These are phyloP conservation scores for Flaveria trinervia DNA, from an alignment of 129 eudicot species.

Conservation along the genomic window DNA sequence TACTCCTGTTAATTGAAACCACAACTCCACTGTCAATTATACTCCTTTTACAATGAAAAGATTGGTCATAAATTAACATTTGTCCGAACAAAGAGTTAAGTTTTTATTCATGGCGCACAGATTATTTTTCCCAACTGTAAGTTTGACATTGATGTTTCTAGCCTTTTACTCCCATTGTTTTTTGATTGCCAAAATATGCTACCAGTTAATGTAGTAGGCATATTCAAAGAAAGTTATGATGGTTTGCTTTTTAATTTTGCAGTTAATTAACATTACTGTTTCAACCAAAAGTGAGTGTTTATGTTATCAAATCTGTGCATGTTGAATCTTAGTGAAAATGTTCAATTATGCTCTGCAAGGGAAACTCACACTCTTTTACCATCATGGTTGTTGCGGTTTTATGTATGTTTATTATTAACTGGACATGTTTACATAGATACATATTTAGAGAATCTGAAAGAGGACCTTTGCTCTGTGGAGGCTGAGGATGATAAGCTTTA, in stretches of 20 bases:
- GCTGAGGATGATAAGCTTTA: conserved; percentile 45
- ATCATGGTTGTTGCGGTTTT: neutral
- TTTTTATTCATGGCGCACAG: too few species aligned
- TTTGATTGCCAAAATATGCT: neutral
- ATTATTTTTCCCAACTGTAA: neutral
- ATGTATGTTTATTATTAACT: conserved; percentile 6
- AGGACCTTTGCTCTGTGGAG: conserved; percentile 47
- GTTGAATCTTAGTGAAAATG: neutral
- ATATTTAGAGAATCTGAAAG: conserved; percentile 46
- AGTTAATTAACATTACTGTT: too few species aligned
- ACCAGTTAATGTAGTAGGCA: too few species aligned
- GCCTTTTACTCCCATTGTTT: neutral
- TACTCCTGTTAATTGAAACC: neutral
- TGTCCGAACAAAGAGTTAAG: too few species aligned
- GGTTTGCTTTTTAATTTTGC: too few species aligned
- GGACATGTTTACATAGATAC: conserved; percentile 42
- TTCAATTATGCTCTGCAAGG: neutral
- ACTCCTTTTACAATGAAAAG: too few species aligned
- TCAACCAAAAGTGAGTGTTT: too few species aligned
- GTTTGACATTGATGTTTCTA: neutral
- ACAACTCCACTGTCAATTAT: neutral
- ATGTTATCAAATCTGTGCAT: neutral
- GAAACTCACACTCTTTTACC: neutral
- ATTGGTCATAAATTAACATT: too few species aligned
- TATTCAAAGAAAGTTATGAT: too few species aligned